These are phyloP conservation scores for Penicillium sp. DNA, from an alignment of 2,329 filamentous ascomycete genomes.

Conservation along the genomic window DNA sequence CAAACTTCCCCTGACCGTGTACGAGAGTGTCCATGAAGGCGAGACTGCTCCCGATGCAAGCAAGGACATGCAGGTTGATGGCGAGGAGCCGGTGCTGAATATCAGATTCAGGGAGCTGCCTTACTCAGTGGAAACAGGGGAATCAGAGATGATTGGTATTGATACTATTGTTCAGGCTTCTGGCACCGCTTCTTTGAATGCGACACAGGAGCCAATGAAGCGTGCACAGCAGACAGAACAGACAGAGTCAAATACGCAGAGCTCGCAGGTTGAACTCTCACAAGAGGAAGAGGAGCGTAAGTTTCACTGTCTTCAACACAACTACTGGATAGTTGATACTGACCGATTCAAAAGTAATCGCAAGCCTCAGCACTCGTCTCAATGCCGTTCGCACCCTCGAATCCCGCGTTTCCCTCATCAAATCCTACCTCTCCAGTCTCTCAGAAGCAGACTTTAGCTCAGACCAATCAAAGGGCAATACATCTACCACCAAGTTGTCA, in stretches of 20 bases:
- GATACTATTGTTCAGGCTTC: slow-evolving; percentile 86
- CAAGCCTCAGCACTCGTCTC: slow-evolving; percentile 75
- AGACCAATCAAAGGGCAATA: slow-evolving; percentile 28
- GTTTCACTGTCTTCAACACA: slow-evolving; percentile 15
- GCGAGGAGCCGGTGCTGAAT: slow-evolving; percentile 55
- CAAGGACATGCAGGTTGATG: slow-evolving; percentile 70
- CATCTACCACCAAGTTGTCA: slow-evolving; percentile 56
- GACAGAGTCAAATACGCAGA: slow-evolving; percentile 25
- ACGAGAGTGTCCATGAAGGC: slow-evolving; percentile 79
- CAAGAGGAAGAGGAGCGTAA: slow-evolving; percentile 64
- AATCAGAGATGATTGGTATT: slow-evolving; percentile 97
- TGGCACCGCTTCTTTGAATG: slow-evolving; percentile 70
- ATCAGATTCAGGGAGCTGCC: slow-evolving; percentile 79
- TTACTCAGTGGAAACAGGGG: slow-evolving; percentile 87
- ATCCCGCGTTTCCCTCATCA: slow-evolving; percentile 68
- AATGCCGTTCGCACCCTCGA: slow-evolving; percentile 95
- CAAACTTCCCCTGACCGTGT: slow-evolving; percentile 85
- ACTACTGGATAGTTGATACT: slow-evolving; percentile 11
- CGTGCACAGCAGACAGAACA: slow-evolving; percentile 12
- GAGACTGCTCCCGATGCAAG: slow-evolving; percentile 58
- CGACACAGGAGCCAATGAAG: slow-evolving; percentile 16
- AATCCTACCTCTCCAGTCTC: slow-evolving; percentile 72
- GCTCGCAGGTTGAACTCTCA: slow-evolving; percentile 43
- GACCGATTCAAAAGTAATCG: slow-evolving; percentile 49
- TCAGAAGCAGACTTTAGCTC: slow-evolving; percentile 61